These are phyloP conservation scores for Microbotryum saponariae DNA, from an alignment of 1,284 basidiomycete species.

Conservation along the genomic window DNA sequence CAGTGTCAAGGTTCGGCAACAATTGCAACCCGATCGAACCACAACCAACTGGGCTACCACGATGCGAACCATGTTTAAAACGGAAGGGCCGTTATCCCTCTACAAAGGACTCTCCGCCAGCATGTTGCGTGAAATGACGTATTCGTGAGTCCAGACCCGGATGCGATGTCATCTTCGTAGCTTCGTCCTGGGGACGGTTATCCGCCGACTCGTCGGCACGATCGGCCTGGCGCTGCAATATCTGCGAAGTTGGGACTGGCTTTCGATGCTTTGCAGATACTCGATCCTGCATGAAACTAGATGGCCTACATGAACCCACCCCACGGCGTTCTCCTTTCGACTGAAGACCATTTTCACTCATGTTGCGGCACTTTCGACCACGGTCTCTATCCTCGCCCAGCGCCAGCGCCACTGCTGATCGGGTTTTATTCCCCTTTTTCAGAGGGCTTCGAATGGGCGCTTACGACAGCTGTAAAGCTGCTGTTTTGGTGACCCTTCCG, in stretches of 20 bases:
- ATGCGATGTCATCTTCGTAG: too few relatives aligned
- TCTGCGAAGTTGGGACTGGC: not conserved
- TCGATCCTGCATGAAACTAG: too few relatives aligned
- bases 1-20: slow-evolving; percentile 35
- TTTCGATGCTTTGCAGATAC: not conserved
- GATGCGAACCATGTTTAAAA: slow-evolving; percentile 25
- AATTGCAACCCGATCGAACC: slow-evolving; percentile 19
- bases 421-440: not conserved
- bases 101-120: slow-evolving; percentile 34
- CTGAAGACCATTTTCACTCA: not conserved
- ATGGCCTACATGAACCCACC: too few relatives aligned
- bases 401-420: not conserved
- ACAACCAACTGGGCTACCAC: slow-evolving; percentile 27
- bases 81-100: slow-evolving; percentile 24
- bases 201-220: not conserved
- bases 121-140: slow-evolving; percentile 30
- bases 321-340: too few relatives aligned
- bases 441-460: slow-evolving; percentile 34
- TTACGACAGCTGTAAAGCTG: slow-evolving; percentile 33
- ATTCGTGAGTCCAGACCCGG: slow-evolving; percentile 12
- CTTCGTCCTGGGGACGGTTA: too few relatives aligned
- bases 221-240: not conserved
- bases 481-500: slow-evolving; percentile 10
- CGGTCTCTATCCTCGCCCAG: not conserved
- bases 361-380: not conserved